Evolutionary conservation across 2,329 filamentous ascomycete species (phyloP), one percentile per base, ranked within the genome.

Genomic region (Daldinia eschscholtzii): DNA sequence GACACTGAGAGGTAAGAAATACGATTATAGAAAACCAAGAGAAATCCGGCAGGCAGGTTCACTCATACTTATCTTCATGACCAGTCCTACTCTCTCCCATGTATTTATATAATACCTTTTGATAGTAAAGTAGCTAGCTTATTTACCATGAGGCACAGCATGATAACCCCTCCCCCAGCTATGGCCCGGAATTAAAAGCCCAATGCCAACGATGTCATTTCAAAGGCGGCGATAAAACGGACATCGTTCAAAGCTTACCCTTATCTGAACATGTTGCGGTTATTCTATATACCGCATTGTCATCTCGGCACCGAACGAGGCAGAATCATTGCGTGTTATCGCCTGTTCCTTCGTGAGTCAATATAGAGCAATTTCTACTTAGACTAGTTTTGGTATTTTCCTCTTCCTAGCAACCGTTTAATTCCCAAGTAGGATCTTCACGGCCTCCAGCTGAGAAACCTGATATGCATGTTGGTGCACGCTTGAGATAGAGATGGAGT

Each of bases 401-500:
- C 28, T 20, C 13, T 13, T 23, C 23, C 13, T 48, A n/a, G 6
- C 9, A 26, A 15, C 13, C 13, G 4, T 12, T 30, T 15, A 3
- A 48, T n/a, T 12, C n/a, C 23, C 44, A 28, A 48, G 28, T 30
- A 48, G 4, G 23, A 30, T 48, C 23, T 50, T 50, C 13, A 12
- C 15, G 12, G 13, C 13, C 12, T 50, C 13, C 46, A 50, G 46
- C 46, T 30, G 23, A 30, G 46, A 23, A 12, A 26, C 6, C 23
- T 30, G 23, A 50, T 33, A 53, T 53, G 30, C 15, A 35, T 6
- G 50, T 53, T 53, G 30, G 50, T 53, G 30, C 12, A 50, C 13
- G 30, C 6, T 10, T 35, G 6, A 55, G 50, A 55, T 23, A 28
- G n/a, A 30, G 23, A 3, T 23, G 20, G 2, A 23, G 20, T 23